phyloP scores from a whole-genome alignment of 768 basidiomycete species.

The Mycena galopus region DNA sequence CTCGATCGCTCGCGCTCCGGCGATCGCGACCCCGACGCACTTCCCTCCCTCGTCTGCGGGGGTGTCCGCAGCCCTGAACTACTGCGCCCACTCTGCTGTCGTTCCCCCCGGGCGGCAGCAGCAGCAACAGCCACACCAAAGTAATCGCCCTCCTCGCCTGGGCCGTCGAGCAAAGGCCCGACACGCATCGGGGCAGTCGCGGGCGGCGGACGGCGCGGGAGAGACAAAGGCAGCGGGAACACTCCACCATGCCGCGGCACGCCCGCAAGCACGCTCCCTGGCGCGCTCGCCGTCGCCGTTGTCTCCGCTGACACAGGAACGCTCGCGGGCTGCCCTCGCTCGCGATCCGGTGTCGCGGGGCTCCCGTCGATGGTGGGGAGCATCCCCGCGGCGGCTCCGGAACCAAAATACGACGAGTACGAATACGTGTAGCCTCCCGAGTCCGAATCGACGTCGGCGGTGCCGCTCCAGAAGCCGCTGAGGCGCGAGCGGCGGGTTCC shows the following conservation, averaged over 20 bases:
- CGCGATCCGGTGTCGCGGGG: conserved; percentile 20
- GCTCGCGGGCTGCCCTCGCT: not conserved
- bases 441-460: conserved; percentile 68
- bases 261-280: not conserved
- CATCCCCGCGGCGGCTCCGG: not conserved
- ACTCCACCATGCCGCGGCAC: not conserved
- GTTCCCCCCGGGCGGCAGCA: not conserved
- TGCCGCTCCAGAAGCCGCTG: conserved; percentile 84
- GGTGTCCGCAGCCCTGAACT: conserved; percentile 30
- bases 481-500: conserved; percentile 68
- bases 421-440: not conserved
- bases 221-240: not conserved
- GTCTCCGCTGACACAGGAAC: not conserved
- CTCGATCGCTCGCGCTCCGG: not conserved
- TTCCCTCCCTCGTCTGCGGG: conserved; percentile 26
- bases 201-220: conserved; percentile 31
- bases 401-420: not conserved
- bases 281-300: not conserved
- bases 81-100: not conserved
- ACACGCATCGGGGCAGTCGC: conserved; percentile 39
- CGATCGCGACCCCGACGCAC: conserved; percentile 3
- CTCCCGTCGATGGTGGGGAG: conserved; percentile 34
- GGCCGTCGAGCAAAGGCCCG: not conserved
- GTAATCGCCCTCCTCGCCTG: conserved; percentile 9
- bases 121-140: conserved; percentile 9